A percentile compares a stretch with the other conserved stretches of the same genome.
Evolutionary conservation across 306 rosid species (phyloP).

Genomic region (Cucurbita moschata): DNA sequence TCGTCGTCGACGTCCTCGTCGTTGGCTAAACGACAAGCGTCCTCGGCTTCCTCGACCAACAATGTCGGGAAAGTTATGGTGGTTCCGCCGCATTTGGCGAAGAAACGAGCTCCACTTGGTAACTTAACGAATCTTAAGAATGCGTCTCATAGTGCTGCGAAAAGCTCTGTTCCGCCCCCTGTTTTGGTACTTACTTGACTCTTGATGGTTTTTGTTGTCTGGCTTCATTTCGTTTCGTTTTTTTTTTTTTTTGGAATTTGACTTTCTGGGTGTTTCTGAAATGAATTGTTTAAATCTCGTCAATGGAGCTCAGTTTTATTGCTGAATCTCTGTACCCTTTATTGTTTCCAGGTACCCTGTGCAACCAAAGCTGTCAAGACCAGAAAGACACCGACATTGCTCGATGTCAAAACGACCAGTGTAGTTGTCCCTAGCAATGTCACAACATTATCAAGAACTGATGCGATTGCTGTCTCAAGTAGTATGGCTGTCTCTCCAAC

Average conservation of each 20-base stretch:
- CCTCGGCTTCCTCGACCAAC: slow-evolving; percentile 29
- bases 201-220: background rate
- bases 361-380: slow-evolving; percentile 46
- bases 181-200: slow-evolving; percentile 26
- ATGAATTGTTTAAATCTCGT: background rate
- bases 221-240: background rate
- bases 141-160: slow-evolving; percentile 18
- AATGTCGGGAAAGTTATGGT: slow-evolving; percentile 21
- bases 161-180: slow-evolving; percentile 23
- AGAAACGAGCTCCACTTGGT: slow-evolving; percentile 76
- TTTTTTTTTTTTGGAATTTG: background rate
- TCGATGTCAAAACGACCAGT: slow-evolving; percentile 24
- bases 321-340: too few relatives aligned
- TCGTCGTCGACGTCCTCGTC: slow-evolving; percentile 68
- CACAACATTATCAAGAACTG: slow-evolving; percentile 17
- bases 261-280: background rate
- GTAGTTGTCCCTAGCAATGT: slow-evolving; percentile 27
- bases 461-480: slow-evolving; percentile 17
- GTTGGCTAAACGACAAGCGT: slow-evolving; percentile 59
- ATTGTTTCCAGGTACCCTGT: slow-evolving; percentile 36
- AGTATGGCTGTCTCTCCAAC: slow-evolving; percentile 56
- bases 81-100: slow-evolving; percentile 29
- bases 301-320: background rate
- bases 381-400: slow-evolving; percentile 29
- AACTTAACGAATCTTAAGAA: slow-evolving; percentile 58